Base-by-base conservation (phyloP, 2,329 filamentous ascomycete genomes). In the Aureobasidium mangrovei region DNA sequence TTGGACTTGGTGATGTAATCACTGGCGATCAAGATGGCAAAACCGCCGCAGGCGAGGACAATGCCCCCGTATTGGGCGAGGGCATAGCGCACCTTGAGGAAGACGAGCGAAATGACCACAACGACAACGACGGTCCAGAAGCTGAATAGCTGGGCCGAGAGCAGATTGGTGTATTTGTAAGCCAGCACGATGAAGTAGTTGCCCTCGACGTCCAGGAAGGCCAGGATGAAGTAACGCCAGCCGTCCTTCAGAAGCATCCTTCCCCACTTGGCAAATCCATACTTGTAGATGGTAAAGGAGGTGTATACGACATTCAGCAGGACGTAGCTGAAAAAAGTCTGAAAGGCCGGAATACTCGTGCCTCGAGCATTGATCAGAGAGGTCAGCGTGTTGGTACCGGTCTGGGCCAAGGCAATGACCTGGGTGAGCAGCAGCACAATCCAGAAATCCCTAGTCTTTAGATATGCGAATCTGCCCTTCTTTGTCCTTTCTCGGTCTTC, bases 61-160 rank as follows among this genome's bases (percentile, higher is more conserved):
- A 98, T 97, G 54, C 93, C 93, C 32, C 81, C 62, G 63, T 95
- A 82, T 75, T 97, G 93, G 56, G 87, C 82, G 67, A 81, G 75
- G 73, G 90, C 88, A 78, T 98, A 98, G 64, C 93, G 87, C 42
- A 98, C 93, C 61, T 78, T 80, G 56, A 98, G 81, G 62, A 96
- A 76, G 59, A 84, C 61, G 72, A 95, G 91, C 29, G 89, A 95
- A 60, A 96, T 73, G 58, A 86, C 67, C 24, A 97, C 89, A 26
- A 98, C 93, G 59, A 91, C 84, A 48, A 95, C 88, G 61, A 98
- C 97, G 62, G 91, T 88, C 91, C 91, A 97, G 74, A 97, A 97
- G 77, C 96, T 96, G 73, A 98, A 89, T 51, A 98, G 80, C 76
- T 97, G 91, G 12, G 90, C 90, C 24, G 86, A 93, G 46, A 97